Evolutionary conservation across 495 filamentous ascomycete species (phyloP).

Genomic region (Penicillium odoratum): DNA sequence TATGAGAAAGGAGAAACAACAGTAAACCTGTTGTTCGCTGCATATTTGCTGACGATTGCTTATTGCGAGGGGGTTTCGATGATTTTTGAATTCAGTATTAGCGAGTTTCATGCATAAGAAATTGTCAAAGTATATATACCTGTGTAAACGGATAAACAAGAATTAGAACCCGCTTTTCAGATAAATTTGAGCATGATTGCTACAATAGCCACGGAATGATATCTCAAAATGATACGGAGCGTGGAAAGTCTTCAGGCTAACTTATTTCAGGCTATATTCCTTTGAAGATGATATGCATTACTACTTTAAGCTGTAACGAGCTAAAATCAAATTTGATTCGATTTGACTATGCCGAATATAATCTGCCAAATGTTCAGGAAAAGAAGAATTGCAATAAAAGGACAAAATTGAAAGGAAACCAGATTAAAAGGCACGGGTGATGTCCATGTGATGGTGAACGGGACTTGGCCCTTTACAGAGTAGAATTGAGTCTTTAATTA

Average conservation of each 20-base stretch:
- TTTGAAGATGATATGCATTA: background rate
- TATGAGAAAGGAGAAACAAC: background rate
- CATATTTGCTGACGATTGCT: background rate
- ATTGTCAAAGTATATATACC: background rate
- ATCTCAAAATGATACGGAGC: conserved; percentile 18
- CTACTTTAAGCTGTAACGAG: background rate
- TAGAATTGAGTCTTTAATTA: background rate
- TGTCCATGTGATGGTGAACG: background rate
- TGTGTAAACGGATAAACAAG: background rate
- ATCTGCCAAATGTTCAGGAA: no score
- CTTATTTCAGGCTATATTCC: conserved; percentile 1
- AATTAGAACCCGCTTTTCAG: background rate
- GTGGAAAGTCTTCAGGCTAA: conserved; percentile 7
- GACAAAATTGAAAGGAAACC: background rate
- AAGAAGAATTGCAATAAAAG: no score
- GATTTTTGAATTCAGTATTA: background rate
- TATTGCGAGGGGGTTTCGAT: background rate
- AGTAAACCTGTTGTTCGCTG: background rate
- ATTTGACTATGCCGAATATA: no score
- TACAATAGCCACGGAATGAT: conserved; percentile 11
- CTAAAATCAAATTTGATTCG: background rate
- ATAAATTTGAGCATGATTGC: conserved; percentile 4
- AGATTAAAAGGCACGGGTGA: background rate
- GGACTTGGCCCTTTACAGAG: background rate
- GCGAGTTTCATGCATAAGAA: background rate